Evolutionary conservation across 73 alveolate genomes (phyloP).

Genomic region (Halteria grandinella): DNA sequence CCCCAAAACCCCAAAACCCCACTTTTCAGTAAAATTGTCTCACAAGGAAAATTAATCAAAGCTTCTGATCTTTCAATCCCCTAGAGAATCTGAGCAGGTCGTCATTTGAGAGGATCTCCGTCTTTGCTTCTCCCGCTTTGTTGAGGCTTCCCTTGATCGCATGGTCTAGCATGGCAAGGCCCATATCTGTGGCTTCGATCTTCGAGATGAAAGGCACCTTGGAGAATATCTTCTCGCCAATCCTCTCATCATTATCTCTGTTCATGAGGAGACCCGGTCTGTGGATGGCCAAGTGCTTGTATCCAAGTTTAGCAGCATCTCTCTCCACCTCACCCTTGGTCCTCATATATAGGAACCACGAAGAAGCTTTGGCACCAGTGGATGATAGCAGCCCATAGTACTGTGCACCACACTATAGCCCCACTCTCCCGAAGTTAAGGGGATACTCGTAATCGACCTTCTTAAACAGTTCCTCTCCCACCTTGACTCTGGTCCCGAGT

Average conservation of each 20-base stretch:
- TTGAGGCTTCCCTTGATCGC: too few species aligned
- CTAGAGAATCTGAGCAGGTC: too few species aligned
- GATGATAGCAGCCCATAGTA: conserved; percentile 73
- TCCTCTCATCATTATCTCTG: conserved; percentile 72
- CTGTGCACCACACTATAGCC: conserved; percentile 53
- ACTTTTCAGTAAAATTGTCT: too few species aligned
- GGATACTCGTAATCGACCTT: conserved; percentile 82
- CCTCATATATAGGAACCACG: conserved; percentile 73
- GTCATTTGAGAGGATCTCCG: too few species aligned
- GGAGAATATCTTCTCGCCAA: conserved; percentile 44
- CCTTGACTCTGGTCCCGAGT: conserved; percentile 76
- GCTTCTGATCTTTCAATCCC: too few species aligned
- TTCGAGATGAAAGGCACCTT: conserved; percentile 70
- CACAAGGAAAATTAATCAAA: too few species aligned
- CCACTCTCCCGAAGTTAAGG: conserved; percentile 68
- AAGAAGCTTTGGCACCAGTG: conserved; percentile 61
- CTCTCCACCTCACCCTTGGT: conserved; percentile 76
- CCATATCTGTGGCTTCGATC: conserved; percentile 67
- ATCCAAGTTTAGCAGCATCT: conserved; percentile 47
- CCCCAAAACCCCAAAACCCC: too few species aligned
- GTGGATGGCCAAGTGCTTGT: conserved; percentile 49
- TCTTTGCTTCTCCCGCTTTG: too few species aligned
- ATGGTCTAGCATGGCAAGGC: conserved; percentile 56
- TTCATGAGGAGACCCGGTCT: conserved; percentile 73
- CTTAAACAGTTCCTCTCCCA: conserved; percentile 76